Percentiles rank a stretch among this genome's conserved stretches.
These are phyloP conservation scores for Penstemon barbatus DNA, from an alignment of 257 asterid genomes.

Conservation along the genomic window DNA sequence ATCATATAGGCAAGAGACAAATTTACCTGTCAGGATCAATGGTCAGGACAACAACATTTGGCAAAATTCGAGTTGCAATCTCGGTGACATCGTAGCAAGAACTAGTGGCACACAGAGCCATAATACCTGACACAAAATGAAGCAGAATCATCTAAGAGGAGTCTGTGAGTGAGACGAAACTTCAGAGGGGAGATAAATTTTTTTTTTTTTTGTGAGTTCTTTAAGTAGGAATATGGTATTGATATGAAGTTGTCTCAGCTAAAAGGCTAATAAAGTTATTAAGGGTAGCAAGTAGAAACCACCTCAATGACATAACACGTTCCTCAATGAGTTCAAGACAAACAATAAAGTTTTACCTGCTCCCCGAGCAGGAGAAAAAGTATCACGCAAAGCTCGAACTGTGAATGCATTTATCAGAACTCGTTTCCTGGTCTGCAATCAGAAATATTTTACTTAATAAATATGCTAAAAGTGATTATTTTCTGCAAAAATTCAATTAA, in stretches of 20 bases:
- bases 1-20: constrained; percentile 16
- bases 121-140: constrained; percentile 62
- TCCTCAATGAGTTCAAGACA: constrained; percentile 20
- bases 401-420: constrained; percentile 95
- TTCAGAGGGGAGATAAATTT: neutral
- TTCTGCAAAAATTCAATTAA: constrained; percentile 19
- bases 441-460: constrained; percentile 25
- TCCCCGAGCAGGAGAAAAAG: constrained; percentile 97
- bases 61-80: constrained; percentile 92
- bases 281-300: constrained; percentile 10
- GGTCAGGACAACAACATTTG: constrained; percentile 80
- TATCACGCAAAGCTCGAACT: constrained; percentile 95
- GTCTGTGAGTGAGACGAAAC: neutral
- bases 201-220: neutral
- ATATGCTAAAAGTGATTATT: constrained; percentile 15
- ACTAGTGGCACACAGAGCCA: constrained; percentile 94
- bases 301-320: constrained; percentile 25
- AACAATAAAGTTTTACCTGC: constrained; percentile 60
- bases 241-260: constrained; percentile 13
- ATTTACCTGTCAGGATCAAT: constrained; percentile 93
- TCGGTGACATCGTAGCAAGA: constrained; percentile 87
- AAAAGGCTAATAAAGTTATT: constrained; percentile 19
- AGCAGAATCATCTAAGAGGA: constrained; percentile 23
- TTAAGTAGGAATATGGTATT: constrained; percentile 5
- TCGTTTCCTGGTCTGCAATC: constrained; percentile 85